These are phyloP conservation scores for Candida boleticola DNA, from an alignment of 805 yeast species.

Conservation along the genomic window DNA sequence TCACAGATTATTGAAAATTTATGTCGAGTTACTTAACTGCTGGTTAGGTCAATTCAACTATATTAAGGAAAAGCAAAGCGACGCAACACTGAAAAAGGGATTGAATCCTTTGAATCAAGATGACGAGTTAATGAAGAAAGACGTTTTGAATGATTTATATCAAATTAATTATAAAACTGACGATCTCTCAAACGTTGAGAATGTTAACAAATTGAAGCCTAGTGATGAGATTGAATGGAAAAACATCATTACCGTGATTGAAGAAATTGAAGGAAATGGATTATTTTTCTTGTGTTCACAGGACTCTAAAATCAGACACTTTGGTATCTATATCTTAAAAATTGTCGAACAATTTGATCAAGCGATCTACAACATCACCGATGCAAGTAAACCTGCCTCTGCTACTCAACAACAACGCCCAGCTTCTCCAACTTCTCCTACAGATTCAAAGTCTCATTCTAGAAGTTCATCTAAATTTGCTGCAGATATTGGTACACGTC, in stretches of 20 bases:
- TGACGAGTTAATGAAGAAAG: conserved; percentile 36
- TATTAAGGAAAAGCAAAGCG: conserved; percentile 12
- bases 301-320: conserved; percentile 68
- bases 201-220: conserved; percentile 19
- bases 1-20: conserved; percentile 58
- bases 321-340: conserved; percentile 72
- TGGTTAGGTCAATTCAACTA: conserved; percentile 72
- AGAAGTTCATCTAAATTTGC: conserved; percentile 68
- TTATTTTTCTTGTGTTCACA: conserved; percentile 87
- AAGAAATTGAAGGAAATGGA: conserved; percentile 96
- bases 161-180: conserved; percentile 45
- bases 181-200: conserved; percentile 20
- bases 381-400: conserved; percentile 15
- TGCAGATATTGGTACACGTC: conserved; percentile 73
- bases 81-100: conserved; percentile 17
- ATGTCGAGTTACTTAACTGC: conserved; percentile 73
- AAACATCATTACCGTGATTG: conserved; percentile 78
- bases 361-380: conserved; percentile 59
- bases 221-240: conserved; percentile 73
- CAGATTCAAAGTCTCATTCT: conserved; percentile 36
- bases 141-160: conserved; percentile 39
- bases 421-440: conserved; percentile 6
- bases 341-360: conserved; percentile 86
- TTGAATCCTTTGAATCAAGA: conserved; percentile 29
- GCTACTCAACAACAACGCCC: conserved; percentile 15